phyloP scores from a whole-genome alignment of 805 yeast species.

The Candida bentonensis region DNA sequence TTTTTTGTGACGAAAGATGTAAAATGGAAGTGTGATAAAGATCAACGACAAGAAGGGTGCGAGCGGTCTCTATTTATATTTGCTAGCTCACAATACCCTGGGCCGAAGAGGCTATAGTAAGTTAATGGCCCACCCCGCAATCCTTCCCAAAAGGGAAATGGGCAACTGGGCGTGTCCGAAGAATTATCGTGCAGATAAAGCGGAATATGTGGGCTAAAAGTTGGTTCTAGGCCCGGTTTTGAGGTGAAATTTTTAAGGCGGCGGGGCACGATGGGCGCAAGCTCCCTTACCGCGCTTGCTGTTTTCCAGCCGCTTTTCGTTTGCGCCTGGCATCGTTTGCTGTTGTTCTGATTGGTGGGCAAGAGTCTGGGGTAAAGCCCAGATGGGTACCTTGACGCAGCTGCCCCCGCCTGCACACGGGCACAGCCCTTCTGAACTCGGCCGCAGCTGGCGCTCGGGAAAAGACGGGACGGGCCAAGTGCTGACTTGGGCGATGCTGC shows the following conservation, averaged over 20 bases:
- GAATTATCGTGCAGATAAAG: background rate
- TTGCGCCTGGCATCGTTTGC: background rate
- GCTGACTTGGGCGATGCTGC: background rate
- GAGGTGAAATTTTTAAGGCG: background rate
- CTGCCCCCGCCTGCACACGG: too few species aligned
- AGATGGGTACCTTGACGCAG: too few species aligned
- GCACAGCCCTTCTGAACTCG: background rate
- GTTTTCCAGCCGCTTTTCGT: background rate
- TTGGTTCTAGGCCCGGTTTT: too few species aligned
- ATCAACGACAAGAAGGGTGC: background rate
- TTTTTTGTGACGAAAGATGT: slow-evolving; percentile 2
- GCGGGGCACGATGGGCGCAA: background rate
- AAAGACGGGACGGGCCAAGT: background rate
- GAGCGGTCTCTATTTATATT: slow-evolving; percentile 3
- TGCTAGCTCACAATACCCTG: slow-evolving; percentile 1
- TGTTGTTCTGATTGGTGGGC: background rate
- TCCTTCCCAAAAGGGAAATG: background rate
- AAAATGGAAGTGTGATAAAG: background rate
- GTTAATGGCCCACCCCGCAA: slow-evolving; percentile 1
- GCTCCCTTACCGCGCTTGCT: background rate
- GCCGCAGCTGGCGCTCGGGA: background rate
- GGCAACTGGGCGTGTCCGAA: background rate
- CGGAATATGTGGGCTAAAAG: background rate
- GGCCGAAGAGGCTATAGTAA: background rate
- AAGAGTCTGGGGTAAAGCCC: background rate